Conservation (phyloP, 768 basidiomycete genomes). For the Tricholomella constricta region DNA sequence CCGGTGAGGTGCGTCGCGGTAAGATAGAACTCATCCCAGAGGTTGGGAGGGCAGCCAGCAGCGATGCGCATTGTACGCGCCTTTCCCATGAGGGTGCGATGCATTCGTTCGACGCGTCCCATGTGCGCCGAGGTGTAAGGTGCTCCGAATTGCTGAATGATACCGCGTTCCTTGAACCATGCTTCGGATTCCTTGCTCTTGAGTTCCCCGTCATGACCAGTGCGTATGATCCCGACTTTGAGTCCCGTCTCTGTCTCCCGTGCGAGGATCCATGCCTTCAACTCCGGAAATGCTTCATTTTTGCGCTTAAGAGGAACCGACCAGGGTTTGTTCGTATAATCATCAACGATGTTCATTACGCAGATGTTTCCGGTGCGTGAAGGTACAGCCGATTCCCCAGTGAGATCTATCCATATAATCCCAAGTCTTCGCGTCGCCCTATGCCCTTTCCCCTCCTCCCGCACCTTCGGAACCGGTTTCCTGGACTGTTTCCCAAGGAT, state of each 20-base stretch:
- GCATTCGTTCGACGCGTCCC: conserved; percentile 32
- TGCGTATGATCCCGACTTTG: not conserved
- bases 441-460: conserved; percentile 17
- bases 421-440: conserved; percentile 28
- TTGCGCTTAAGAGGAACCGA: conserved; percentile 32
- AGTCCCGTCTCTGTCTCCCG: conserved; percentile 21
- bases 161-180: conserved; percentile 17
- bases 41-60: conserved; percentile 18
- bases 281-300: conserved; percentile 16
- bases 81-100: conserved; percentile 30
- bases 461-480: conserved; percentile 30
- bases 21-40: conserved; percentile 30
- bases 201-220: conserved; percentile 27
- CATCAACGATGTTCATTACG: conserved; percentile 36
- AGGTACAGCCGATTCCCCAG: conserved; percentile 22
- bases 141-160: conserved; percentile 17
- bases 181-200: conserved; percentile 4
- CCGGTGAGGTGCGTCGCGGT: conserved; percentile 18
- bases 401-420: conserved; percentile 35
- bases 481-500: conserved; percentile 40
- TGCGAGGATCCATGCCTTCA: conserved; percentile 30
- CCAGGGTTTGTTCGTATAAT: conserved; percentile 30
- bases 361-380: conserved; percentile 15
- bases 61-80: conserved; percentile 27
- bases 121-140: conserved; percentile 35